These are phyloP conservation scores for Salmacisia buchloeana DNA, from an alignment of 1,284 basidiomycete species.

Conservation along the genomic window DNA sequence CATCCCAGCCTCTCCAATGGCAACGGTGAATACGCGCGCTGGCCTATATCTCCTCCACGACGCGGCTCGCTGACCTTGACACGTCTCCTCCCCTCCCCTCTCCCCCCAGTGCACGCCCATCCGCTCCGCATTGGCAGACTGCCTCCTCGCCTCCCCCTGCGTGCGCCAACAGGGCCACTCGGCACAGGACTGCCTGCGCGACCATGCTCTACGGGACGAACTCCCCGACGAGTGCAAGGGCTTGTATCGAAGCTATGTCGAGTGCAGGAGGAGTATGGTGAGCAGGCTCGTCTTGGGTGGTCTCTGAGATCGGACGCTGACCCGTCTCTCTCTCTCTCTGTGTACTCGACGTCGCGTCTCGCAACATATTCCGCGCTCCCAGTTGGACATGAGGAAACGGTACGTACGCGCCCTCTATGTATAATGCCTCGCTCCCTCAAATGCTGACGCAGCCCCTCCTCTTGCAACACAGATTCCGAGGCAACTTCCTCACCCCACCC, in stretches of 20 bases:
- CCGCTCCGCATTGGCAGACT: neutral
- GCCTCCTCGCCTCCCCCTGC: conserved; percentile 6
- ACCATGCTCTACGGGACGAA: neutral
- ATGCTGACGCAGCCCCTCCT: neutral
- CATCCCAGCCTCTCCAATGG: no score
- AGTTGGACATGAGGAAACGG: conserved; percentile 7
- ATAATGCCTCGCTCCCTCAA: neutral
- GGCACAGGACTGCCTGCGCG: conserved; percentile 3
- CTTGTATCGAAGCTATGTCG: conserved; percentile 7
- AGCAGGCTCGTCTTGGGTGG: neutral
- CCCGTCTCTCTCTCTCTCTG: neutral
- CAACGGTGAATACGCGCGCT: neutral
- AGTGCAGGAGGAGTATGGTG: conserved; percentile 8
- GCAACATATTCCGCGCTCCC: neutral
- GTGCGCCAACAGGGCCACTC: conserved; percentile 5
- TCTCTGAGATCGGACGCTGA: neutral
- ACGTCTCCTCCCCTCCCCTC: neutral
- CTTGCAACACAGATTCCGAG: neutral
- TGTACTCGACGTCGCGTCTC: neutral
- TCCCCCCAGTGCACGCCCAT: conserved; percentile 5
- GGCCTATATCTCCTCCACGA: neutral
- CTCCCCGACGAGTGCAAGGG: conserved; percentile 4
- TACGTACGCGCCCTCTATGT: neutral
- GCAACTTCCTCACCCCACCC: conserved; percentile 1
- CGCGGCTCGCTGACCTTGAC: neutral